Evolutionary conservation across 192 early-diverging fungal species (phyloP).

Genomic region (Geranomyces variabilis): DNA sequence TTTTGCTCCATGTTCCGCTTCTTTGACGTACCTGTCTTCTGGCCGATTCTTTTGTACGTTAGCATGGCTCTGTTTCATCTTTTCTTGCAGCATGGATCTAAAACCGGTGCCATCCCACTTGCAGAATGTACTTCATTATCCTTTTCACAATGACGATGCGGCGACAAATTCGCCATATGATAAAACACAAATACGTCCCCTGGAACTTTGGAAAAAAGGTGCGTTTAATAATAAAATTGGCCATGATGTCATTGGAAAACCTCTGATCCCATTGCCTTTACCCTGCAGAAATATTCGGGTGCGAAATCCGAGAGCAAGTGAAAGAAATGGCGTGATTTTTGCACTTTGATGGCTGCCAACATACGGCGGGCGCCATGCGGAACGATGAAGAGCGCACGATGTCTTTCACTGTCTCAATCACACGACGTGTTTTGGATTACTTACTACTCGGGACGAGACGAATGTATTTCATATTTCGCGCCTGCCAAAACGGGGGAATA

Average conservation of each 20-base stretch:
- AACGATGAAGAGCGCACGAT: too few relatives aligned
- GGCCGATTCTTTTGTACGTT: slow-evolving; percentile 88
- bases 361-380: too few relatives aligned
- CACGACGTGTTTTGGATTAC: too few relatives aligned
- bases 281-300: not conserved
- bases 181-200: slow-evolving; percentile 81
- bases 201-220: slow-evolving; percentile 58
- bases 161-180: slow-evolving; percentile 96
- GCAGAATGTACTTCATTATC: slow-evolving; percentile 87
- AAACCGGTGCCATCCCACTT: not conserved
- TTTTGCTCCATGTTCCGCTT: slow-evolving; percentile 83
- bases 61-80: not conserved
- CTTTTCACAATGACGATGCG: slow-evolving; percentile 95
- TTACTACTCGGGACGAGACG: too few relatives aligned
- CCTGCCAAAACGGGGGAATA: too few relatives aligned
- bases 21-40: slow-evolving; percentile 97
- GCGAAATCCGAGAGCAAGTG: not conserved
- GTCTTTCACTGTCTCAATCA: too few relatives aligned
- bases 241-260: too few relatives aligned
- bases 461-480: too few relatives aligned
- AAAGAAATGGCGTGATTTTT: too few relatives aligned
- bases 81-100: not conserved
- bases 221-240: too few relatives aligned
- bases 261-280: not conserved
- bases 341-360: too few relatives aligned